These are phyloP conservation scores for Xylaria sp. DNA, from an alignment of 2,329 filamentous ascomycete genomes.

Conservation along the genomic window DNA sequence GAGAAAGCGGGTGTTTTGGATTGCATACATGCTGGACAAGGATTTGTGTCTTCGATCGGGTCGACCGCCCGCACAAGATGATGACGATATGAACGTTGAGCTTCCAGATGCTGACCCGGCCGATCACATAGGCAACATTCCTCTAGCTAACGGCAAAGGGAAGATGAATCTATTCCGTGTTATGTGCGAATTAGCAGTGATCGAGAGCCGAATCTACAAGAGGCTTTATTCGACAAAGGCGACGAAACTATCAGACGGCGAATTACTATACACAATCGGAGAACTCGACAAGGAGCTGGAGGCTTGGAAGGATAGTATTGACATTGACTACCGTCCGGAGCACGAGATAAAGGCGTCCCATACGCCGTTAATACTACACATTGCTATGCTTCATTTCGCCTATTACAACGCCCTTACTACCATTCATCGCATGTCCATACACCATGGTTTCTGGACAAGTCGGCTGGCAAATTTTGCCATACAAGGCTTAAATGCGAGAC, in stretches of 20 bases:
- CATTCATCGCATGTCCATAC: conserved; percentile 97
- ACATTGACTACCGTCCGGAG: conserved; percentile 95
- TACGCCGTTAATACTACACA: conserved; percentile 91
- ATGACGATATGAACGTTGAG: conserved; percentile 91
- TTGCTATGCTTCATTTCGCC: conserved; percentile 93
- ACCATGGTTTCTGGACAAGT: conserved; percentile 98
- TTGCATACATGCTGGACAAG: conserved; percentile 73
- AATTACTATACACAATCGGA: conserved; percentile 93
- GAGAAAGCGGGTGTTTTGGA: conserved; percentile 74
- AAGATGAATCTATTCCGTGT: conserved; percentile 96
- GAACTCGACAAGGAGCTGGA: conserved; percentile 91
- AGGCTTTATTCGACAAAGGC: conserved; percentile 92
- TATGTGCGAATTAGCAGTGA: conserved; percentile 90
- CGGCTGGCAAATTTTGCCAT: conserved; percentile 94
- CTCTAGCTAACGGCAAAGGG: conserved; percentile 84
- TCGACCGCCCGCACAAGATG: conserved; percentile 70
- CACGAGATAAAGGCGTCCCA: conserved; percentile 94
- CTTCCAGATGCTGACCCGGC: conserved; percentile 89
- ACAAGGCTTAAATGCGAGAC: conserved; percentile 88
- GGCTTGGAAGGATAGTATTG: conserved; percentile 96
- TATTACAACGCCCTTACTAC: conserved; percentile 99
- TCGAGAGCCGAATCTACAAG: conserved; percentile 95
- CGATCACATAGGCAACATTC: conserved; percentile 95
- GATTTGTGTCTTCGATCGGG: conserved; percentile 70
- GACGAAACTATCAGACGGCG: conserved; percentile 89